Conservation (phyloP, 1,284 basidiomycete species). For the Rhizoctonia solani region DNA sequence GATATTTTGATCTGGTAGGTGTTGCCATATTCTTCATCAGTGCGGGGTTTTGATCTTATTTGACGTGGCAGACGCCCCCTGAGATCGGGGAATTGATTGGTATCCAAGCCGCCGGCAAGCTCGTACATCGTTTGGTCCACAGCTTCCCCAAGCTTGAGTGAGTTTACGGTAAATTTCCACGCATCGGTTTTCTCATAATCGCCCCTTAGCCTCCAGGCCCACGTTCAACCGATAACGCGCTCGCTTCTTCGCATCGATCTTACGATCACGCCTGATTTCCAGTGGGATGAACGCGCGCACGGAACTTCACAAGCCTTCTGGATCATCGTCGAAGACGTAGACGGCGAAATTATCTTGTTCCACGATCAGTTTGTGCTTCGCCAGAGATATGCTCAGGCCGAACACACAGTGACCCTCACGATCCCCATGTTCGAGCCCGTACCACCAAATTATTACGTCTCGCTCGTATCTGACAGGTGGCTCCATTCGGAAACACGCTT, state of each 20-base stretch:
- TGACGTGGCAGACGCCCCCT: conserved; percentile 59
- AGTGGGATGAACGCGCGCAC: conserved; percentile 96
- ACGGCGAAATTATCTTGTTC: conserved; percentile 94
- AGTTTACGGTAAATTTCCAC: conserved; percentile 44
- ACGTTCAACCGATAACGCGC: conserved; percentile 91
- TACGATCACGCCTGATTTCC: conserved; percentile 93
- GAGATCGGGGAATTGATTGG: conserved; percentile 95
- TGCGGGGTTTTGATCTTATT: conserved; percentile 19
- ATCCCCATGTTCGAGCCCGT: conserved; percentile 97
- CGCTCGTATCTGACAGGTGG: conserved; percentile 94
- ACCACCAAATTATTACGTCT: conserved; percentile 98
- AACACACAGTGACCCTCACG: conserved; percentile 92
- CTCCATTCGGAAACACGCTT: conserved; percentile 92
- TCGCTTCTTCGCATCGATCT: conserved; percentile 87
- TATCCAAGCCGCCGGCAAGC: conserved; percentile 86
- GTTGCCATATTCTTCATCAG: not conserved
- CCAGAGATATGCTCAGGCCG: conserved; percentile 88
- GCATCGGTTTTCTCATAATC: conserved; percentile 7
- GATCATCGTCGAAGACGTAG: conserved; percentile 95
- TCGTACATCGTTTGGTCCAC: conserved; percentile 94
- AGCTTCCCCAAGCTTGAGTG: conserved; percentile 94
- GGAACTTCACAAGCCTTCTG: conserved; percentile 87
- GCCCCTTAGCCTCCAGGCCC: conserved; percentile 73
- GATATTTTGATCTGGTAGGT: conserved; percentile 85
- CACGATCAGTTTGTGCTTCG: conserved; percentile 92